Evolutionary conservation across 2,329 filamentous ascomycete species (phyloP).

Genomic region (Phyllosticta ampelicida): DNA sequence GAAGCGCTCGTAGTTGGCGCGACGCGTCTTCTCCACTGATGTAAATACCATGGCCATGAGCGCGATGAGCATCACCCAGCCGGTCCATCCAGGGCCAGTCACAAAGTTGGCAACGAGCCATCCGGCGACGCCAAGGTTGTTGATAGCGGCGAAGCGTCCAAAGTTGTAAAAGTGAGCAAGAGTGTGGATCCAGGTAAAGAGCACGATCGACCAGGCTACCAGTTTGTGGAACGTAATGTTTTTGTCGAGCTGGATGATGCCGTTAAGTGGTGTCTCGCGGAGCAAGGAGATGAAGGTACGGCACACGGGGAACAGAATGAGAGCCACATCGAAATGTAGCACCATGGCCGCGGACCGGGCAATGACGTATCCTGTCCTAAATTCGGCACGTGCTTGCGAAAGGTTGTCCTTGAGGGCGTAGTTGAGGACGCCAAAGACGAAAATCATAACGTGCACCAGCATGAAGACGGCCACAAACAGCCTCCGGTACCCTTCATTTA

Average conservation of each 20-base stretch:
- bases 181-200: constrained; percentile 79
- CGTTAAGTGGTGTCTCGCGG: constrained; percentile 70
- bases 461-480: constrained; percentile 72
- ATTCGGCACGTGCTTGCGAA: constrained; percentile 46
- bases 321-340: constrained; percentile 69
- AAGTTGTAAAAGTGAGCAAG: constrained; percentile 84
- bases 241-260: constrained; percentile 81
- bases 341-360: constrained; percentile 65
- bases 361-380: constrained; percentile 67
- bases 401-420: constrained; percentile 54
- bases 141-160: constrained; percentile 61
- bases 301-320: constrained; percentile 74
- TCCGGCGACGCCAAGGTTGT: constrained; percentile 67
- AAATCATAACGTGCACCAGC: constrained; percentile 62
- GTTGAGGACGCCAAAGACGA: constrained; percentile 69
- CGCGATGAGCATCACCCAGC: constrained; percentile 71
- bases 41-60: constrained; percentile 71
- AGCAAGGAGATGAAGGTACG: constrained; percentile 72
- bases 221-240: constrained; percentile 82
- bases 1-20: constrained; percentile 79
- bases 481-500: constrained; percentile 75
- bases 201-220: constrained; percentile 78
- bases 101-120: constrained; percentile 68
- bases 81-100: constrained; percentile 74
- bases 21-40: constrained; percentile 64